Evolutionary conservation across 139 green algal genomes (phyloP), one percentile per base, ranked within the genome.

Genomic region (Coccomyxa sp.): DNA sequence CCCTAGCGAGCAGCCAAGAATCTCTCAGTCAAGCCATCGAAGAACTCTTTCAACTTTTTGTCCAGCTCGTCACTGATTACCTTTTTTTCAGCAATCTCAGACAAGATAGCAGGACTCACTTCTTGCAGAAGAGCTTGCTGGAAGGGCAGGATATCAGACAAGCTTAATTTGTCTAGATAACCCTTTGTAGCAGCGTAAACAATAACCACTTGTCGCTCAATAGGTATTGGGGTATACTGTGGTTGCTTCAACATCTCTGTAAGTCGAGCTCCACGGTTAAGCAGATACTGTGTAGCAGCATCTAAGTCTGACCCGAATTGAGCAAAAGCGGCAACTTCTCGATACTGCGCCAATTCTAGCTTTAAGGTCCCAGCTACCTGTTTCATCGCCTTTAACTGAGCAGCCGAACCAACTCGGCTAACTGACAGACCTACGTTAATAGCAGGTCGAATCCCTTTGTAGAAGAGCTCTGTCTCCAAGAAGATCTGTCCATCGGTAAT

Each of bases 271-370:
- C 94, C 95, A 82, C 93, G 91, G 86, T 96, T 94, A 85, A 98
- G 92, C 66, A 96, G 87, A 88, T 96, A 95, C 90, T 97, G 92
- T 32, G 93, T 98, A 80, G 94, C 90, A 17, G 92, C 92, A 81
- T 98, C 95, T 30, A 98, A 84, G 89, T 98, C 94, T 16, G 93
- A 97, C 76, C 91, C 94, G 86, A 98, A 98, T 89, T 98, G 94
- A 45, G 94, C 92, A 87, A 98, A 98, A 13, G 93, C 95, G 30
- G 90, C 94, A 51, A 98, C 90, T 88, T 98, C 94, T 86, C 91
- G 88, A 90, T 96, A 98, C 88, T 98, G 95, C 12, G 94, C 95
- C 58, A 97, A 83, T 89, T 97, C 93, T 58, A 95, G 87, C 87
- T 96, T 96, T 60, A 95, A 84, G 16, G 81, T 90, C 77, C 90